A percentile compares a stretch with the other conserved stretches of the same genome.
Evolutionary conservation across 306 rosid genomes (phyloP).

Genomic region (Quercus ilex): DNA sequence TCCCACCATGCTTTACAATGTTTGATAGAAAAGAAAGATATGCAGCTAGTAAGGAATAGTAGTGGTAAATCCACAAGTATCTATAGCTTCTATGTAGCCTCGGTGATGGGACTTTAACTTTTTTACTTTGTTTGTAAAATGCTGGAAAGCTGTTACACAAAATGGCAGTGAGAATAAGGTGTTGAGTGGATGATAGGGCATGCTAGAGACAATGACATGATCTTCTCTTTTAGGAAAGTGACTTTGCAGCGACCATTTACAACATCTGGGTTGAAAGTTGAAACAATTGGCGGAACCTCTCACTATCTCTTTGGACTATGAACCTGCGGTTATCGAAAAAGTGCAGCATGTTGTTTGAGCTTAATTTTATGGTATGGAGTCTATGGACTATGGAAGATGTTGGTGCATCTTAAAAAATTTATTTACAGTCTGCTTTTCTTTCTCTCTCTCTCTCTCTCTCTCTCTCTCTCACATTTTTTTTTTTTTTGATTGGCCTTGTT

Average conservation of each 20-base stretch:
- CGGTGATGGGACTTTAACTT: not conserved
- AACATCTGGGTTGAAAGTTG: not conserved
- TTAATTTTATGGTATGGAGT: no score
- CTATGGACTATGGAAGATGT: no score
- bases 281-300: not conserved
- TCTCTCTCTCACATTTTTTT: rapidly evolving
- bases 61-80: not conserved
- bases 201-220: not conserved
- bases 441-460: no score
- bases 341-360: no score
- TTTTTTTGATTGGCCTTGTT: no score
- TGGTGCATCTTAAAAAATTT: no score
- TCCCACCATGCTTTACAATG: constrained; percentile 44
- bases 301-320: not conserved
- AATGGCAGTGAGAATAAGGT: not conserved
- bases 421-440: no score
- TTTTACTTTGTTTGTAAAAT: not conserved
- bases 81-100: not conserved
- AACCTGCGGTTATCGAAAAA: not conserved
- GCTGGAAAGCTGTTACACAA: not conserved
- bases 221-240: not conserved
- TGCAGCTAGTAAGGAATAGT: not conserved
- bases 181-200: not conserved
- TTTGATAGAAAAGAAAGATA: not conserved
- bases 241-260: not conserved